Base-by-base conservation (phyloP, 495 filamentous ascomycete genomes). In the Hypoxylon cercidicola region DNA sequence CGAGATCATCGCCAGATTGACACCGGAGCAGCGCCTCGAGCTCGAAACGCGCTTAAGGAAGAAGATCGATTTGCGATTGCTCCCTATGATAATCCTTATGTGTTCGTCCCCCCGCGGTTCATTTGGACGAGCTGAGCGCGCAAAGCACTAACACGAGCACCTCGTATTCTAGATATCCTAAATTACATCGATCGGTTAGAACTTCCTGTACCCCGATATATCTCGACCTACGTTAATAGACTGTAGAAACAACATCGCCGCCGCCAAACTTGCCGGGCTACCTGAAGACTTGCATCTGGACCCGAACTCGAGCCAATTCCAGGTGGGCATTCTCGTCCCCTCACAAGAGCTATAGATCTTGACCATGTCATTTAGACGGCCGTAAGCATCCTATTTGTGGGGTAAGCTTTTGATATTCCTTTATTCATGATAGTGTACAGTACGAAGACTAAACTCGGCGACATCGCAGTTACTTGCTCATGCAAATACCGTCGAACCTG, bases 101-200 rank as follows among this genome's bases (percentile, higher is more conserved):
- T 74, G 71, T 74, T 12, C 53, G 71, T 72, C 21, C 9, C 41
- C 12, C 45, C 32, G 16, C 4, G 30, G 30, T 32, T 32, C 10
- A 7, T 10, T 32, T 60, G 37, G 18, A 28, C 4, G 18, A n/a
- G 12, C 51, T 41, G 11, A 15, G 37, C 56, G 56, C 47, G 41
- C 16, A 56, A 60, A 18, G n/a, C 44, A 25, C 59, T 68, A 58
- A 69, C 35, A 7, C 9, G 18, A 8, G 48, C 1, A 32, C 8
- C 30, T 8, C 74, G 16, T 72, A 54, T 75, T 50, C 75, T 78
- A 81, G 93, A 93, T 69, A 90, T 93, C 64, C 75, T 93, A 69
- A 93, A 93, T 69, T 95, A 93, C 73, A 79, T 93, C 59, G 91
- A 93, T 73, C 82, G 91, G 63, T 79, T 13, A 62, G 71, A 83